Evolutionary conservation across 2,329 filamentous ascomycete species (phyloP).

Genomic region (Verticillium tricorpus): DNA sequence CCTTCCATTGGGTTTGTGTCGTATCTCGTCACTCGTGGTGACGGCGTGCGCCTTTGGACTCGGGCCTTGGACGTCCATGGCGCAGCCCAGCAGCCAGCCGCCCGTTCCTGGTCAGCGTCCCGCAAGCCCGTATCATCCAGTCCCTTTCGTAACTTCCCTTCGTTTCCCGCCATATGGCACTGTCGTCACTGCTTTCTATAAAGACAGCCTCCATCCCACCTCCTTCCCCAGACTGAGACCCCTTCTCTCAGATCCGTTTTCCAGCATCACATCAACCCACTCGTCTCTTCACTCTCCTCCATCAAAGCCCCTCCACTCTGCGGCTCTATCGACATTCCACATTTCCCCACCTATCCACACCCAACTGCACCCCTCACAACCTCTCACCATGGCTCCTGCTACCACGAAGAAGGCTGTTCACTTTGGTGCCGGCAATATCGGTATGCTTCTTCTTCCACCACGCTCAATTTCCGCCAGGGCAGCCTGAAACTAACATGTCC

Average conservation of each 20-base stretch:
- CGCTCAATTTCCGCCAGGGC: neutral
- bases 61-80: neutral
- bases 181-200: slow-evolving; percentile 3
- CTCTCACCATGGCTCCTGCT: slow-evolving; percentile 31
- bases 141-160: neutral
- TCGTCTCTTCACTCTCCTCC: neutral
- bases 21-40: neutral
- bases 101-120: neutral
- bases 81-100: neutral
- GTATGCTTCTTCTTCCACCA: slow-evolving; percentile 30
- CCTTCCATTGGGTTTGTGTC: neutral
- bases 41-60: neutral
- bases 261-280: neutral
- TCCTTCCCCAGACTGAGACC: neutral
- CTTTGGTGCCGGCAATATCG: slow-evolving; percentile 84
- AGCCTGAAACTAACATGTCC: neutral
- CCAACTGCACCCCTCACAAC: slow-evolving; percentile 5
- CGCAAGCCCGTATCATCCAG: neutral
- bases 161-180: neutral
- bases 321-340: slow-evolving; percentile 5
- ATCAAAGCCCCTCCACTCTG: neutral
- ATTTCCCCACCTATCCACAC: neutral
- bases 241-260: neutral
- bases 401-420: slow-evolving; percentile 66
- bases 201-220: neutral